Evolutionary conservation across 1,284 basidiomycete species (phyloP).

Genomic region (Boletus nobilissimus): DNA sequence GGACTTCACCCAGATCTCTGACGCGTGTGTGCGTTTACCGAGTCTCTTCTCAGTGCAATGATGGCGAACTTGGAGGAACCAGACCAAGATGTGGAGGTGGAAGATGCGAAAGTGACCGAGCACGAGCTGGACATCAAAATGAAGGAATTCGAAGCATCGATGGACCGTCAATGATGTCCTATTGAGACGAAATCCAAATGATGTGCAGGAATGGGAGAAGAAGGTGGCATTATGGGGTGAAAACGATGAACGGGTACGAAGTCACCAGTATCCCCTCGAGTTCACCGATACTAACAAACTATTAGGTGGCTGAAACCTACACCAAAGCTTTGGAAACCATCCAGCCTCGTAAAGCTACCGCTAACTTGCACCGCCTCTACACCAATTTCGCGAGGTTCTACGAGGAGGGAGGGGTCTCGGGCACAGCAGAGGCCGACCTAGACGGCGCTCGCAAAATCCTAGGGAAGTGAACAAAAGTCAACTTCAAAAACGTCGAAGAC

Average conservation of each 20-base stretch:
- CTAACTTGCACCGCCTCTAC: slow-evolving; percentile 91
- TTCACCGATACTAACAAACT: slow-evolving; percentile 15
- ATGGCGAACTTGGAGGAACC: slow-evolving; percentile 85
- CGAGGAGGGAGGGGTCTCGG: slow-evolving; percentile 89
- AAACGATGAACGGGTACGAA: slow-evolving; percentile 86
- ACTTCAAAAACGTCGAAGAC: slow-evolving; percentile 96
- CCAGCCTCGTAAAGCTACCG: slow-evolving; percentile 89
- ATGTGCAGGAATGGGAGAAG: slow-evolving; percentile 99
- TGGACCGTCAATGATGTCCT: slow-evolving; percentile 99
- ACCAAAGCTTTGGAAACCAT: slow-evolving; percentile 90
- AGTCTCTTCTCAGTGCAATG: slow-evolving; percentile 89
- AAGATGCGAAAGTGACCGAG: slow-evolving; percentile 84
- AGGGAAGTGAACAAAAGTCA: slow-evolving; percentile 91
- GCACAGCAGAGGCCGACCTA: slow-evolving; percentile 83
- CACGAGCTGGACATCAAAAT: slow-evolving; percentile 89
- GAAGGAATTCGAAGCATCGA: slow-evolving; percentile 93
- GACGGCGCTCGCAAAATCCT: slow-evolving; percentile 91
- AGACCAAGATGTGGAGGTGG: slow-evolving; percentile 80
- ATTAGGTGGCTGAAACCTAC: slow-evolving; percentile 91
- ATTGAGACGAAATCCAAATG: slow-evolving; percentile 93
- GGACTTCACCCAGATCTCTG: slow-evolving; percentile 99
- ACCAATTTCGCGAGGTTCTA: slow-evolving; percentile 98
- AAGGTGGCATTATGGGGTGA: slow-evolving; percentile 93
- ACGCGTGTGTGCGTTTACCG: slow-evolving; percentile 94
- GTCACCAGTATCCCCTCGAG: background rate